Conservation (phyloP, 1,284 basidiomycete genomes). For the Trametes polyzona region DNA sequence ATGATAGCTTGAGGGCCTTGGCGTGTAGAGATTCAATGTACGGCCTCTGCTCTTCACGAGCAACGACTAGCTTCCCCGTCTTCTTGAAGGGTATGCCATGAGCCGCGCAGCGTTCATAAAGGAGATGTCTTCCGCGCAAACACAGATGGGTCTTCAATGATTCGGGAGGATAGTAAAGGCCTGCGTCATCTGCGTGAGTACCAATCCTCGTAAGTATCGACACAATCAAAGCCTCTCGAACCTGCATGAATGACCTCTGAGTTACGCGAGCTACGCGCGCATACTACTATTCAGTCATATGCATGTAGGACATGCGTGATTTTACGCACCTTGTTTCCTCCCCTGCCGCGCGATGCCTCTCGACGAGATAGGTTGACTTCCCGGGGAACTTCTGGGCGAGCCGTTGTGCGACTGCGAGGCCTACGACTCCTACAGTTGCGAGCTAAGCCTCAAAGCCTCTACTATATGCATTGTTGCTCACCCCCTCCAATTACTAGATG, state of each 20-base stretch:
- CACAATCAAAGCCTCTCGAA: too few relatives aligned
- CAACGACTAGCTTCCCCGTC: constrained; percentile 90
- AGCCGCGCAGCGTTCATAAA: constrained; percentile 80
- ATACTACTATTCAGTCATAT: background rate
- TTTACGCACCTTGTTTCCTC: constrained; percentile 79
- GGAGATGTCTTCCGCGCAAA: constrained; percentile 82
- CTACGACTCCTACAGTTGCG: constrained; percentile 70
- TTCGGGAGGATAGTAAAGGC: constrained; percentile 81
- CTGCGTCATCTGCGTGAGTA: constrained; percentile 38
- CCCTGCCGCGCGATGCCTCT: constrained; percentile 75
- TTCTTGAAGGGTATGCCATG: constrained; percentile 73
- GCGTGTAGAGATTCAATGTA: constrained; percentile 75
- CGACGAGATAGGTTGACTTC: constrained; percentile 85
- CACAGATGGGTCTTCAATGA: constrained; percentile 91
- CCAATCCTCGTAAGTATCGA: too few relatives aligned
- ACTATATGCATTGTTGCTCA: constrained; percentile 30
- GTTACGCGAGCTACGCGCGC: constrained; percentile 78
- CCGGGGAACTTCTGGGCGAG: constrained; percentile 70
- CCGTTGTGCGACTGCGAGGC: constrained; percentile 84
- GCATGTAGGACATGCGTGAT: background rate
- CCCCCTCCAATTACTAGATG: constrained; percentile 94
- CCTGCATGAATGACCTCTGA: constrained; percentile 97
- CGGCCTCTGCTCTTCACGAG: constrained; percentile 60
- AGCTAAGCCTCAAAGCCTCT: background rate
- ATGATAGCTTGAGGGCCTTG: constrained; percentile 60